Percentiles rank a stretch among this genome's conserved stretches.
Conservation (phyloP, 2,329 filamentous ascomycete species). For the Hymenoscyphus infarciens region DNA sequence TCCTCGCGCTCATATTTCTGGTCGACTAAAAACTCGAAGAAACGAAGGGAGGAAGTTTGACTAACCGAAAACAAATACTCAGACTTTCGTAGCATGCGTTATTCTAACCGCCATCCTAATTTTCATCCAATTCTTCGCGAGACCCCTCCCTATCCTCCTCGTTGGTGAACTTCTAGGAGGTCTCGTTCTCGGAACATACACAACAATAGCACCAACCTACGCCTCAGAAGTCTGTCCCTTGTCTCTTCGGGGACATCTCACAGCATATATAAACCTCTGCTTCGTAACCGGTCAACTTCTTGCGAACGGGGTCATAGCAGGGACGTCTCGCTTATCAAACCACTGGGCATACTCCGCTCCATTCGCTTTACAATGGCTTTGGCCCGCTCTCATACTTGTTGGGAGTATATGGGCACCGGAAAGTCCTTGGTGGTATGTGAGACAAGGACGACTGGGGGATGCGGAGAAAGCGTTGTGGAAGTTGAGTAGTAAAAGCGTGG, state of each 20-base stretch:
- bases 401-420: constrained; percentile 46
- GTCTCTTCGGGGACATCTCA: constrained; percentile 48
- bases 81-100: constrained; percentile 22
- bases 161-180: constrained; percentile 37
- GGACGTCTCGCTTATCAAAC: constrained; percentile 16
- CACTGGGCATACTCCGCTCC: constrained; percentile 31
- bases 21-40: no score
- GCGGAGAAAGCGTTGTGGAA: constrained; percentile 33
- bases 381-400: constrained; percentile 44
- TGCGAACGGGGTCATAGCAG: constrained; percentile 44
- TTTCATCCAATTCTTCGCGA: constrained; percentile 27
- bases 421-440: constrained; percentile 48
- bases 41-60: background rate
- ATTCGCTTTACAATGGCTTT: constrained; percentile 50
- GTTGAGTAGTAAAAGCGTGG: constrained; percentile 31
- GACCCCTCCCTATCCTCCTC: constrained; percentile 15
- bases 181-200: constrained; percentile 48
- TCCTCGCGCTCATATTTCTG: background rate
- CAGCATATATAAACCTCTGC: constrained; percentile 50
- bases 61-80: background rate
- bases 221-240: constrained; percentile 50
- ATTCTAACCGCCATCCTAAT: constrained; percentile 18
- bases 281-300: constrained; percentile 49
- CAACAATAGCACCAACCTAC: constrained; percentile 38
- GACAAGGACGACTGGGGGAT: constrained; percentile 42